phyloP scores from a whole-genome alignment of 176 grass and related monocot species.

The Rhynchospora tenuis region DNA sequence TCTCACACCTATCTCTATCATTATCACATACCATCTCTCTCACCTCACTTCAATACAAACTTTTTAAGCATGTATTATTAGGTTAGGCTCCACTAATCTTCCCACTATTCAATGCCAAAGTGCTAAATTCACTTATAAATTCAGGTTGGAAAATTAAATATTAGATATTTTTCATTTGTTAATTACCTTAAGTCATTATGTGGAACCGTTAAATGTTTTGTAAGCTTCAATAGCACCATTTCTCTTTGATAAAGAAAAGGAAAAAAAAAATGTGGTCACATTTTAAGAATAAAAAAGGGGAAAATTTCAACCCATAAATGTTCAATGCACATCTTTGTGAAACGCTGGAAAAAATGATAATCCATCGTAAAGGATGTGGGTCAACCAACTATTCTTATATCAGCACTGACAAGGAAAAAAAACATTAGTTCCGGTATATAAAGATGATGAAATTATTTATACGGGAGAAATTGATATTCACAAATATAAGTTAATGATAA shows the following conservation, averaged over 20 bases:
- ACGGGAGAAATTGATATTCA: too few species aligned
- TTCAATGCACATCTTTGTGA: background rate
- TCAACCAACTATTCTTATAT: background rate
- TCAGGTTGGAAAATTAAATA: background rate
- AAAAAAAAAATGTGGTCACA: background rate
- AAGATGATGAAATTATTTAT: too few species aligned
- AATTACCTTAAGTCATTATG: background rate
- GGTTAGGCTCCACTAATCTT: background rate
- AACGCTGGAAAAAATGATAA: background rate
- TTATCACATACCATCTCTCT: background rate
- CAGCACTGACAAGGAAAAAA: too few species aligned
- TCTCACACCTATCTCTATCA: background rate
- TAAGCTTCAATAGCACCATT: background rate
- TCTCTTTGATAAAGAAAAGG: background rate
- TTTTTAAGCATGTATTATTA: background rate
- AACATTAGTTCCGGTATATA: too few species aligned
- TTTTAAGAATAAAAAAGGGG: background rate
- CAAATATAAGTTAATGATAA: too few species aligned
- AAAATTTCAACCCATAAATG: background rate
- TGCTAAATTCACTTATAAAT: slow-evolving; percentile 10
- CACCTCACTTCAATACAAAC: background rate
- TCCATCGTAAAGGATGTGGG: background rate
- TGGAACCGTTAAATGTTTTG: background rate
- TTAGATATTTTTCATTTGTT: background rate
- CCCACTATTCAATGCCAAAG: slow-evolving; percentile 2